Evolutionary conservation across 2,329 filamentous ascomycete genomes (phyloP).

Genomic region (Thielaviopsis ethacetica): DNA sequence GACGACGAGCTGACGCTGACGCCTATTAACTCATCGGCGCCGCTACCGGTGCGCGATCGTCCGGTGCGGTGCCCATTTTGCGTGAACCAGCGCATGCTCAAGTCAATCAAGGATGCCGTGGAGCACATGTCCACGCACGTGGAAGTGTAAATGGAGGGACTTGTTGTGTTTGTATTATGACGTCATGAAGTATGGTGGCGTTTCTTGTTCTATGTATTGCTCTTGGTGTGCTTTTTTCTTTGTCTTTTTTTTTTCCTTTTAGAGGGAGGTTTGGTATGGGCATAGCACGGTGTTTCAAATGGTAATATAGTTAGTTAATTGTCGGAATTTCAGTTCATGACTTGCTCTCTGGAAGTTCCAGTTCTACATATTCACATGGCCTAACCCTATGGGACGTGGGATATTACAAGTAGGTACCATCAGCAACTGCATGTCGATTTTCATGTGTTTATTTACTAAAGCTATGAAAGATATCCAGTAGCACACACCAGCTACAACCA

Average conservation of each 20-base stretch:
- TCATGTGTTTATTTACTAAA: no score
- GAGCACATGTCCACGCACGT: conserved; percentile 48
- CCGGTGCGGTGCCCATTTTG: conserved; percentile 44
- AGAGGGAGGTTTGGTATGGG: no score
- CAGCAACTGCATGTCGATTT: no score
- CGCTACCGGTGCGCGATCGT: conserved; percentile 28
- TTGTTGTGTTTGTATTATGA: not conserved
- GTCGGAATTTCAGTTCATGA: no score
- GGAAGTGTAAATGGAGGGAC: conserved; percentile 26
- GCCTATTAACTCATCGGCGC: conserved; percentile 34
- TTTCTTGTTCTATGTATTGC: not conserved
- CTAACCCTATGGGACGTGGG: no score
- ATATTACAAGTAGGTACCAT: no score
- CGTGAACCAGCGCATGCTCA: conserved; percentile 43
- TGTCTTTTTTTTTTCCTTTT: not conserved
- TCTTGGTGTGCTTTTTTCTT: not conserved
- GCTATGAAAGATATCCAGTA: not conserved
- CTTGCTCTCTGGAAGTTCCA: no score
- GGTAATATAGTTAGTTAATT: no score
- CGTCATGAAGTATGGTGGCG: not conserved
- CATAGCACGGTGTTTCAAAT: no score
- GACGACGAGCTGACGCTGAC: conserved; percentile 33
- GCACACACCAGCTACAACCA: no score
- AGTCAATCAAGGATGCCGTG: conserved; percentile 43
- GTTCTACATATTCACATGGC: no score